phyloP scores from a whole-genome alignment of 441 rosid species.

The Capsella rubella region DNA sequence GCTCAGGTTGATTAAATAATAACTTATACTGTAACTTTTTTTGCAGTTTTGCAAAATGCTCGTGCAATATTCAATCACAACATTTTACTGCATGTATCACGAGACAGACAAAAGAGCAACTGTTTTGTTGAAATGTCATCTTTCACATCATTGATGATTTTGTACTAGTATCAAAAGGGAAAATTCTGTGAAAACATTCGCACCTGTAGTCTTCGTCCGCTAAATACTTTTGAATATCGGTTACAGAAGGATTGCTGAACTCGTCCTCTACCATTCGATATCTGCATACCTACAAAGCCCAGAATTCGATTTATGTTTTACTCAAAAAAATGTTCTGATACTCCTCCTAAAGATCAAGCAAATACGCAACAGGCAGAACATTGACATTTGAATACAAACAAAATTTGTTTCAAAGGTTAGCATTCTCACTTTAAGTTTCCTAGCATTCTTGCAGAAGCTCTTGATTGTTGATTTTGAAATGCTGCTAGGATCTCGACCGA shows the following conservation, averaged over 20 bases:
- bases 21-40: background rate
- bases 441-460: constrained; percentile 89
- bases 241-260: constrained; percentile 67
- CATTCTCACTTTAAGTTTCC: constrained; percentile 80
- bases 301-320: constrained; percentile 13
- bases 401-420: background rate
- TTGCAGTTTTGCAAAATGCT: constrained; percentile 14
- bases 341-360: constrained; percentile 19
- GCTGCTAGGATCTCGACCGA: constrained; percentile 75
- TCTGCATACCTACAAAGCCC: constrained; percentile 76
- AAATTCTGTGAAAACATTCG: constrained; percentile 17
- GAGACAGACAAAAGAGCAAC: constrained; percentile 16
- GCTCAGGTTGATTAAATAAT: constrained; percentile 13
- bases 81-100: constrained; percentile 1
- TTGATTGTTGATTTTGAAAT: constrained; percentile 71
- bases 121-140: constrained; percentile 4
- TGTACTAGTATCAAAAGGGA: background rate
- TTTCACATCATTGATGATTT: constrained; percentile 13
- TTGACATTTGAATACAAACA: background rate
- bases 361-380: constrained; percentile 9
- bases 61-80: constrained; percentile 1
- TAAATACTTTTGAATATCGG: constrained; percentile 77
- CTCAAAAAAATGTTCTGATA: constrained; percentile 19
- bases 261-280: constrained; percentile 80
- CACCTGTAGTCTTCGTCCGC: constrained; percentile 91